phyloP scores from a whole-genome alignment of 257 asterid genomes.

The Lycium barbarum region DNA sequence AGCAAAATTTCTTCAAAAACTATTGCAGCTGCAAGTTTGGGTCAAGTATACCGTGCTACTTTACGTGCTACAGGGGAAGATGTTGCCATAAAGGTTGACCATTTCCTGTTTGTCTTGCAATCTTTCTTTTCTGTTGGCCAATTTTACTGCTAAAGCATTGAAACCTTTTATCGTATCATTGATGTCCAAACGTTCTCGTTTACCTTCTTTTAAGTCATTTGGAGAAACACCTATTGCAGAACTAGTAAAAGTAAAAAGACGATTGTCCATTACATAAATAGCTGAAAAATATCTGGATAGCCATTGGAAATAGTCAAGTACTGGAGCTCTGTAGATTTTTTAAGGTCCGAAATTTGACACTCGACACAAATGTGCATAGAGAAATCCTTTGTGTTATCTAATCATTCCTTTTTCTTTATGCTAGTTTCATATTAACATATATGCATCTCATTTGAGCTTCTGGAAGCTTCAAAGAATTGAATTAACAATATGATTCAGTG shows the following conservation, averaged over 20 bases:
- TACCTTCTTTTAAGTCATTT: neutral
- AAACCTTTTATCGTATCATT: conserved; percentile 27
- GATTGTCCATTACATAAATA: neutral
- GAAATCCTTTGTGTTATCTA: neutral
- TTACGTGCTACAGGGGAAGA: conserved; percentile 92
- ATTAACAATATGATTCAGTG: neutral
- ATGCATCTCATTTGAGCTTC: conserved; percentile 21
- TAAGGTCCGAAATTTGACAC: conserved; percentile 3
- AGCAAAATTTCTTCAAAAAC: conserved; percentile 91
- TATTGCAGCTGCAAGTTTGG: conserved; percentile 99
- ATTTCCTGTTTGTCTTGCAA: neutral
- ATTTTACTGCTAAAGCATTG: conserved; percentile 28
- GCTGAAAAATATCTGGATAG: conserved; percentile 27
- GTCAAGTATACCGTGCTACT: conserved; percentile 99
- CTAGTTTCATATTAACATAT: neutral
- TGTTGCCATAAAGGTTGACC: conserved; percentile 92
- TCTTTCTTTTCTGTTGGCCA: conserved; percentile 32
- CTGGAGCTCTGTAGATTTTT: conserved; percentile 17
- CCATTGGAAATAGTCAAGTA: conserved; percentile 23
- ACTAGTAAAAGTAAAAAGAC: neutral
- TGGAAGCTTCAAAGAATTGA: conserved; percentile 23
- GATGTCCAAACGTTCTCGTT: neutral
- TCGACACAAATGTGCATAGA: neutral
- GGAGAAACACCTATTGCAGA: neutral
- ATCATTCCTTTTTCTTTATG: conserved; percentile 16